These are phyloP conservation scores for Populus nigra DNA, from an alignment of 345 rosid species.

Conservation along the genomic window DNA sequence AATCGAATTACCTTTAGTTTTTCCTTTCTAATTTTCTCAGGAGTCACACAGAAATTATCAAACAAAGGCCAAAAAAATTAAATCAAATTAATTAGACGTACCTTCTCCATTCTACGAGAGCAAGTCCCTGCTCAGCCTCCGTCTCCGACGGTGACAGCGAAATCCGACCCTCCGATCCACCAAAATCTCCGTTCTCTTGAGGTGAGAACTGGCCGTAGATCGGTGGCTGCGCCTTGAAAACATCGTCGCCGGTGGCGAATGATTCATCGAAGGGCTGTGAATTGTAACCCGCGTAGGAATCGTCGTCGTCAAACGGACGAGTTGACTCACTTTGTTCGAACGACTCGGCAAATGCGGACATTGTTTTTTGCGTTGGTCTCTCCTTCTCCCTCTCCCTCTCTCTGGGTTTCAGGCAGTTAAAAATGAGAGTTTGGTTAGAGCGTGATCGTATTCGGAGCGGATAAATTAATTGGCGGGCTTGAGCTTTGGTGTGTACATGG, in stretches of 20 bases:
- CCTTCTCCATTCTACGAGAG: conserved; percentile 88
- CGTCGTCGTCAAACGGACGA: conserved; percentile 34
- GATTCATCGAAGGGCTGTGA: conserved; percentile 23
- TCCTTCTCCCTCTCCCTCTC: neutral
- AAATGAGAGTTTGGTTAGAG: neutral
- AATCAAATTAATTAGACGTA: conserved; percentile 23
- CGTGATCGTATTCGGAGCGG: neutral
- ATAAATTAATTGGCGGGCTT: neutral
- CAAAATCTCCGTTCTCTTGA: conserved; percentile 41
- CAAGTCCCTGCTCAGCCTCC: conserved; percentile 56
- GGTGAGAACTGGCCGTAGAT: conserved; percentile 26
- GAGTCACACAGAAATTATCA: too few species aligned
- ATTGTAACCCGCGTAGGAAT: conserved; percentile 24
- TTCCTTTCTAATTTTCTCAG: neutral
- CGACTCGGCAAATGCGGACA: conserved; percentile 53
- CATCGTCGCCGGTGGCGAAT: conserved; percentile 25
- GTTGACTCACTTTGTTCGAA: conserved; percentile 23
- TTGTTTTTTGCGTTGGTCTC: neutral
- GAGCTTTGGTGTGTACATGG: neutral
- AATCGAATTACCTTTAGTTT: neutral
- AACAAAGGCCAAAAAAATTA: neutral
- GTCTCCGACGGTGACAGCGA: conserved; percentile 56
- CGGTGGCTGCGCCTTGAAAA: conserved; percentile 36
- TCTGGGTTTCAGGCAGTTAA: neutral
- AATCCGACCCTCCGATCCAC: conserved; percentile 52